Base-by-base conservation (phyloP, 495 filamentous ascomycete genomes). In the Aspergillus baeticus region DNA sequence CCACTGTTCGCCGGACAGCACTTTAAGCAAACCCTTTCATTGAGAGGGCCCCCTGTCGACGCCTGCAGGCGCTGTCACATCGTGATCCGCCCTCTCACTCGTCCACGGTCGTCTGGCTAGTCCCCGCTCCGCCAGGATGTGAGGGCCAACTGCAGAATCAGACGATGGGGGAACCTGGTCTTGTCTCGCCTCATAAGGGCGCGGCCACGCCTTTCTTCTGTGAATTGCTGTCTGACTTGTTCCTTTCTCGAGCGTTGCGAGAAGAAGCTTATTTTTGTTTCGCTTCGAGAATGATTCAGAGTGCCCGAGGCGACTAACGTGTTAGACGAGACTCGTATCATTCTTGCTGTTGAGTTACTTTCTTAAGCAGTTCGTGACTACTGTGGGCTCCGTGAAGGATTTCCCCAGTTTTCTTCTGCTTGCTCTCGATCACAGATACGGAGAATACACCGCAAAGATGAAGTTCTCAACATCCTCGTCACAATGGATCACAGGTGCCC, bases 401-500 rank as follows among this genome's bases (percentile, higher is more conserved):
- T 26, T 22, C 37, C 37, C 43, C 18, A 49, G 37, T 50, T 39
- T 18, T 51, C 21, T 46, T 49, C 41, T 58, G 34, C 26, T 20
- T 10, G 47, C 33, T 14, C 23, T 15, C 22, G 4, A 22, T 22
- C 20, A 17, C 35, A 20, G 17, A 11, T 10, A 38, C 22, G 5
- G 10, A 5, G 21, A 33, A 18, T 8, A 31, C 43, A 26, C 53
- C 38, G 20, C 6, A 63, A 69, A 56, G 45, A 70, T 74, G 69
- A 49, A 44, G 38, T 29, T 51, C 44, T 61, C 54, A 61, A 55
- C 58, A 52, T 73, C 76, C 46, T 76, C 78, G 73, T 69, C 78
- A 63, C 68, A 75, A 63, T 73, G 82, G 72, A 67, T 73, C 51
- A 65, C 77, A 58, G 64, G 81, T 48, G 72, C 80, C 41, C 63